Evolutionary conservation across 2,329 filamentous ascomycete species (phyloP).

Genomic region (Elsinoe australis): DNA sequence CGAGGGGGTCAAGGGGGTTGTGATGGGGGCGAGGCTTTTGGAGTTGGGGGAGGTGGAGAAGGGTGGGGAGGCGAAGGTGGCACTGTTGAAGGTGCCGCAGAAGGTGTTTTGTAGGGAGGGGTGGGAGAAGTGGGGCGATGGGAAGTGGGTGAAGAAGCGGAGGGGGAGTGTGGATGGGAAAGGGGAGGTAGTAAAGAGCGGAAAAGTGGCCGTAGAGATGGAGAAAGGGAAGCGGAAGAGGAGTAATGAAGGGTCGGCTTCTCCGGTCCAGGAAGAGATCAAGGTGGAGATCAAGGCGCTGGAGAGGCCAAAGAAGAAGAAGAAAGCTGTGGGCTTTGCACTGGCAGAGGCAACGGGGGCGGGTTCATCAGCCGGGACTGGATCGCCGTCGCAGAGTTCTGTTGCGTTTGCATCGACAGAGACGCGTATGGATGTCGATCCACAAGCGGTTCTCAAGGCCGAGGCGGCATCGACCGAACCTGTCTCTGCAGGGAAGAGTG

Average conservation of each 20-base stretch:
- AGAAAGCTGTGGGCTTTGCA: constrained; percentile 25
- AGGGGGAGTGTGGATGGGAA: constrained; percentile 26
- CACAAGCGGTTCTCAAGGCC: not conserved
- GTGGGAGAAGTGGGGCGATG: constrained; percentile 20
- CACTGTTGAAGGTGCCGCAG: constrained; percentile 35
- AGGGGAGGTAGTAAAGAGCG: not conserved
- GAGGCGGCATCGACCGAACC: too few relatives aligned
- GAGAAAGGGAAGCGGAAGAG: too few relatives aligned
- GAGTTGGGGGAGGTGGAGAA: constrained; percentile 32
- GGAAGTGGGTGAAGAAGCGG: constrained; percentile 32
- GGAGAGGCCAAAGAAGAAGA: constrained; percentile 32
- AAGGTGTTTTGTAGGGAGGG: constrained; percentile 39
- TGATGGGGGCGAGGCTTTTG: constrained; percentile 48
- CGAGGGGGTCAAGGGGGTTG: constrained; percentile 50
- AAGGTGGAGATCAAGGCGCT: not conserved
- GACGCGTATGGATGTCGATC: too few relatives aligned
- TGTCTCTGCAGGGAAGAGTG: too few relatives aligned
- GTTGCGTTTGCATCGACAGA: too few relatives aligned
- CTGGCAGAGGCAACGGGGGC: not conserved
- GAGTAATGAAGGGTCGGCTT: too few relatives aligned
- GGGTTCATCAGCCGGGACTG: not conserved
- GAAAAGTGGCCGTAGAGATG: too few relatives aligned
- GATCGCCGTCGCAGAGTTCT: too few relatives aligned
- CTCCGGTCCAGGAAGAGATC: too few relatives aligned
- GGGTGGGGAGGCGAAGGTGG: constrained; percentile 33